phyloP scores from a whole-genome alignment of 2,329 filamentous ascomycete species.

The Hypoxylon sp. region DNA sequence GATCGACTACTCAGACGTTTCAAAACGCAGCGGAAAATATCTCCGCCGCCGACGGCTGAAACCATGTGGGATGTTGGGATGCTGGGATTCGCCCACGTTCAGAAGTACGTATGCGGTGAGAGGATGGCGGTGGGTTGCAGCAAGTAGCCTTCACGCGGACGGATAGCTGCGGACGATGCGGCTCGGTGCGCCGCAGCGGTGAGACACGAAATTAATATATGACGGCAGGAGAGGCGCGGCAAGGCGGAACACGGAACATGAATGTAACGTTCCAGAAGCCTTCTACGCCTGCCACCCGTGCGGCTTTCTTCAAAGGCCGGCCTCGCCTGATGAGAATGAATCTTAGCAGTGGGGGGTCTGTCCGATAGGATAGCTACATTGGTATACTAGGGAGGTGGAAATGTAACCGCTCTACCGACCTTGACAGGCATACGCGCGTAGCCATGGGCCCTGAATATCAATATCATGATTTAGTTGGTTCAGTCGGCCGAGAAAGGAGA shows the following conservation, averaged over 20 bases:
- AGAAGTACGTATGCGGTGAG: conserved; percentile 18
- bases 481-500: no score
- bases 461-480: no score
- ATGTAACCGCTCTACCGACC: conserved; percentile 14
- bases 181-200: conserved; percentile 22
- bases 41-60: neutral
- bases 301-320: neutral
- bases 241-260: neutral
- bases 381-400: conserved; percentile 8
- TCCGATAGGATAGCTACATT: conserved; percentile 17
- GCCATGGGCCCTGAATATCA: neutral
- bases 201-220: conserved; percentile 10
- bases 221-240: conserved; percentile 14
- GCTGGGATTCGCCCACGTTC: conserved; percentile 9
- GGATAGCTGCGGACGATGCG: conserved; percentile 23
- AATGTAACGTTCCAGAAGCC: conserved; percentile 30
- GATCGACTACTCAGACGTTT: neutral
- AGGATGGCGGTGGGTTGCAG: no score
- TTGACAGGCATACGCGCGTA: conserved; percentile 18
- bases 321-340: no score
- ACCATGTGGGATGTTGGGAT: conserved; percentile 30
- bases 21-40: conserved; percentile 4
- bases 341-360: no score
- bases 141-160: conserved; percentile 27
- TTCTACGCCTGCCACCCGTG: conserved; percentile 16